Evolutionary conservation across 1,284 basidiomycete genomes (phyloP).

Genomic region (Ceratobasidium sp.): DNA sequence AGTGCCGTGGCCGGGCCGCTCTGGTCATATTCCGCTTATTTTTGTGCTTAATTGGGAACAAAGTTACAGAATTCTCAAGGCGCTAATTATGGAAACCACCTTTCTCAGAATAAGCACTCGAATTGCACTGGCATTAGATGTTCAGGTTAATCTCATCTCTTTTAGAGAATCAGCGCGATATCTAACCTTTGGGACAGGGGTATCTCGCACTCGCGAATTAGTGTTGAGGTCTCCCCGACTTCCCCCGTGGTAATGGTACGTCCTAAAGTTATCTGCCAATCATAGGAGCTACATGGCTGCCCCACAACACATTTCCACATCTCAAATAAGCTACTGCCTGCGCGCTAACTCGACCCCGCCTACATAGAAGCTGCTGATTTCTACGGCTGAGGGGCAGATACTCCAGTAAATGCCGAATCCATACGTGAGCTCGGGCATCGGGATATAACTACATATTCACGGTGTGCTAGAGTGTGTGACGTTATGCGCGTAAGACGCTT

Average conservation of each 20-base stretch:
- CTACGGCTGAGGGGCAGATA: not conserved
- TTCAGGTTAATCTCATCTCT: not conserved
- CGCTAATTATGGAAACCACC: too few relatives aligned
- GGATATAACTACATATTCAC: not conserved
- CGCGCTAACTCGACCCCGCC: not conserved
- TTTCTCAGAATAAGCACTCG: not conserved
- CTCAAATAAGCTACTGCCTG: not conserved
- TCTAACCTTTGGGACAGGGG: not conserved
- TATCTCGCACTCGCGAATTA: not conserved
- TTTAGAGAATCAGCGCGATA: not conserved
- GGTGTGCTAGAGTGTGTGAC: not conserved
- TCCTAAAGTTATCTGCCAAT: slow-evolving; percentile 14
- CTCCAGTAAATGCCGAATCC: not conserved
- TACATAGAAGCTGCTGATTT: slow-evolving; percentile 14
- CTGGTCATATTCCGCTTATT: too few relatives aligned
- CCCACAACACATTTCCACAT: not conserved
- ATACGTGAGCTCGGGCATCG: not conserved
- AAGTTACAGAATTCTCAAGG: not conserved
- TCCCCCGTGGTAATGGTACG: not conserved
- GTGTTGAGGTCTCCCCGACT: slow-evolving; percentile 1
- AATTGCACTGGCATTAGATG: not conserved
- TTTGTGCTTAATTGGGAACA: not conserved
- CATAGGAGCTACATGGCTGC: not conserved
- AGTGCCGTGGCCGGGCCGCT: not conserved
- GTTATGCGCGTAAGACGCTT: not conserved